Base-by-base conservation (phyloP, 1,284 basidiomycete species). In the Pseudozyma hubeiensis region DNA sequence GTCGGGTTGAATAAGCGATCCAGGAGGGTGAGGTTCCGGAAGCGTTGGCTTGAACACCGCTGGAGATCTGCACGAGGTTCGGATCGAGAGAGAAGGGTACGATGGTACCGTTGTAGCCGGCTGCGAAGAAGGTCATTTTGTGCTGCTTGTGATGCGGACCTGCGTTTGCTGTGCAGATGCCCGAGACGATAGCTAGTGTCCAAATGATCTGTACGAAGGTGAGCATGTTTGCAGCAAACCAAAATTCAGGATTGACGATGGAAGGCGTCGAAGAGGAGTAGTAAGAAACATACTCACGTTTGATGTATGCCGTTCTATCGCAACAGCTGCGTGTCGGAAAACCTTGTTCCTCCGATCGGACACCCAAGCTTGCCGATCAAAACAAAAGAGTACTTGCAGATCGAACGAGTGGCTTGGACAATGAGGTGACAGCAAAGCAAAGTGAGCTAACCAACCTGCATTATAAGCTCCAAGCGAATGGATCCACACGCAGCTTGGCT, bases 41-140 rank as follows among this genome's bases (percentile, higher is more conserved):
- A 30, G 64, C 52, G 35, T 64, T 65, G 5, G 56, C n/a, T 13
- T 43, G 6, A 7, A 67, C 53, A 5, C 64, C 64, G 2, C 10
- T 11, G 6, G 53, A 56, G 52, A 64, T 29, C 4, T 30, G 52
- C 0, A 13, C 17, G 10, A 73, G 17, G n/a, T 41, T 40, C 8
- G 19, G 2, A 29, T 62, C 49, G 29, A 74, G 33, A 3, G 62
- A 49, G 52, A 59, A 69, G 1, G 71, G 71, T 11, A 65, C 48
- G 34, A 74, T 69, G 16, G 59, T 65, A 13, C 65, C 65, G 53
- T 55, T 60, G 45, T 69, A 74, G 3, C 62, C 66, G 0, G 71
- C 66, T 8, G 59, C 56, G 45, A 74, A 62, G 19, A 74, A 44
- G 10, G 53, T 60, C 62, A 69, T 68, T 1, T 34, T 62, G 53